Conservation (phyloP, 164 flowering plant species). For the Chloranthus sessilifolius region DNA sequence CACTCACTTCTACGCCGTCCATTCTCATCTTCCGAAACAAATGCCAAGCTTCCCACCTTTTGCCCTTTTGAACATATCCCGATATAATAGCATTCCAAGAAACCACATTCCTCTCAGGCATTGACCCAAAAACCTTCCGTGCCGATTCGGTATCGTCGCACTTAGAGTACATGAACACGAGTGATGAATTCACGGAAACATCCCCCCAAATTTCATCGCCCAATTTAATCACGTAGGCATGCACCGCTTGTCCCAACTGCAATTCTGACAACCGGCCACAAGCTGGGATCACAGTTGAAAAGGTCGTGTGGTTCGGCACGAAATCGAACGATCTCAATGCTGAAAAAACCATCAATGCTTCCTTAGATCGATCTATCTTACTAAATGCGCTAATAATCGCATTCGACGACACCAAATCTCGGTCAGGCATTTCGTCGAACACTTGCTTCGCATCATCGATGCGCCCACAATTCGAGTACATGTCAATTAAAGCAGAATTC, state of each 20-base stretch:
- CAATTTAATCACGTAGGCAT: slow-evolving; percentile 13
- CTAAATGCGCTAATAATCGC: slow-evolving; percentile 26
- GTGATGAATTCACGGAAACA: slow-evolving; percentile 12
- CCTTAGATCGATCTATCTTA: slow-evolving; percentile 15
- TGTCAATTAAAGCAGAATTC: slow-evolving; percentile 56
- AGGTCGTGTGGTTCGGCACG: slow-evolving; percentile 48
- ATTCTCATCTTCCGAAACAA: slow-evolving; percentile 5
- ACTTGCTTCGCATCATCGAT: slow-evolving; percentile 25
- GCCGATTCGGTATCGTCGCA: slow-evolving; percentile 8
- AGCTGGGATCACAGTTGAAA: slow-evolving; percentile 47
- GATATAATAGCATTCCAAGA: slow-evolving; percentile 10
- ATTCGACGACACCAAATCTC: slow-evolving; percentile 30
- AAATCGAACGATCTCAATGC: slow-evolving; percentile 23
- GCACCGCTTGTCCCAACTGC: slow-evolving; percentile 30
- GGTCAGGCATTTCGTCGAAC: slow-evolving; percentile 32
- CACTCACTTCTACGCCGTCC: slow-evolving; percentile 5
- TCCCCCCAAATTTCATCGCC: slow-evolving; percentile 6
- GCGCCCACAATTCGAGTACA: slow-evolving; percentile 47
- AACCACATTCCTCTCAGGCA: slow-evolving; percentile 20
- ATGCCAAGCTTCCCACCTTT: slow-evolving; percentile 7
- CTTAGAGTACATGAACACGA: slow-evolving; percentile 12
- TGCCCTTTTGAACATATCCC: slow-evolving; percentile 4
- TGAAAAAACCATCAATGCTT: slow-evolving; percentile 38
- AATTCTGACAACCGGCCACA: slow-evolving; percentile 47
- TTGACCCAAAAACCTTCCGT: slow-evolving; percentile 3